These are phyloP conservation scores for Schizochytrium sp. DNA, from an alignment of 108 stramenopile species.

Conservation along the genomic window DNA sequence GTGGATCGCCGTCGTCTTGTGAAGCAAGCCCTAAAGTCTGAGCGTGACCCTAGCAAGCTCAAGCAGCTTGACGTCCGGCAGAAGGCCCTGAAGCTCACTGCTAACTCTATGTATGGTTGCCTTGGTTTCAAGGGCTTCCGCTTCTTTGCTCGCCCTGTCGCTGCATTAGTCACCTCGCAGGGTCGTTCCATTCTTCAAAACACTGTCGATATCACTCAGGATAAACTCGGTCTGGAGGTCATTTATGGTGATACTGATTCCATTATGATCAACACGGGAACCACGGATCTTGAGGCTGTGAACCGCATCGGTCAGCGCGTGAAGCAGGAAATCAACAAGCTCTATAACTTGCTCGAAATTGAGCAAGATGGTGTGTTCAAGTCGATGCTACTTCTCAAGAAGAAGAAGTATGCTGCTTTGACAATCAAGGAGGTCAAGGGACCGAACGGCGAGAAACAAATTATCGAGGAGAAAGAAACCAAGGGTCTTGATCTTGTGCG, in stretches of 20 bases:
- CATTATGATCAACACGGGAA: conserved; percentile 98
- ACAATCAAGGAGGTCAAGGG: conserved; percentile 78
- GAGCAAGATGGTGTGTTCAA: conserved; percentile 97
- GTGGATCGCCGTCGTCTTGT: conserved; percentile 93
- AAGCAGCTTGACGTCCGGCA: conserved; percentile 96
- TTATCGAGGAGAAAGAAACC: conserved; percentile 81
- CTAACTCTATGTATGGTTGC: conserved; percentile 99
- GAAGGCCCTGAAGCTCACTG: conserved; percentile 96
- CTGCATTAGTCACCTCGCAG: conserved; percentile 96
- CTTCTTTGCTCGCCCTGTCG: conserved; percentile 97
- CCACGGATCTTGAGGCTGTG: conserved; percentile 85
- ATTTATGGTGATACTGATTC: conserved; percentile 99
- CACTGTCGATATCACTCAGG: conserved; percentile 92
- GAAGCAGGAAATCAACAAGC: conserved; percentile 95
- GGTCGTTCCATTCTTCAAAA: conserved; percentile 96
- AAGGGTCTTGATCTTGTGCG: conserved; percentile 99
- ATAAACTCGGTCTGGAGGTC: conserved; percentile 93
- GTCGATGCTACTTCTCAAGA: conserved; percentile 96
- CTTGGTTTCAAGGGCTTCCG: conserved; percentile 95
- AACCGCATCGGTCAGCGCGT: conserved; percentile 87
- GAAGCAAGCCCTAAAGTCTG: conserved; percentile 90
- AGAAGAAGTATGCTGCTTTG: conserved; percentile 99
- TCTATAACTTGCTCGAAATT: conserved; percentile 95
- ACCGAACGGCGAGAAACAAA: conserved; percentile 72
- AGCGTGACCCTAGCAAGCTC: conserved; percentile 79